Base-by-base conservation (phyloP, 805 yeast species). In the Saccharomycopsis oosterbeekiorum region DNA sequence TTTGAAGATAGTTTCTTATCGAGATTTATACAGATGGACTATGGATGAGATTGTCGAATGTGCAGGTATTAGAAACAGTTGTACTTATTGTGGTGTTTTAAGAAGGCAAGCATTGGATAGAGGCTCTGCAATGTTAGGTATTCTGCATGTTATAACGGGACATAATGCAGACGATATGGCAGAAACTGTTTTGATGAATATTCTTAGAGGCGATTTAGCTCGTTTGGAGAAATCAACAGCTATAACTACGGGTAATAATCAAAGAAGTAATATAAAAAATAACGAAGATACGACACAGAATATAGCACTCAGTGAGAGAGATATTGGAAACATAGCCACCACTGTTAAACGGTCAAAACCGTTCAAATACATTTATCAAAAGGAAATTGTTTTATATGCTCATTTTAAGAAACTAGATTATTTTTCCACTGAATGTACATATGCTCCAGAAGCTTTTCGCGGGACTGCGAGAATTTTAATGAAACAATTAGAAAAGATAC, bases 161-260 rank as follows among this genome's bases (percentile, higher is more conserved):
- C 99, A 94, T 73, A 94, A 94, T 72, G 99, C 99, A 0, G 99
- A 94, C 72, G 99, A 94, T 74, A 88, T 94, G 89, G 99, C 99
- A 1, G 99, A 94, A 69, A 94, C 99, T 0, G 96, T 94, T 4
- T 74, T 94, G 60, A 93, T 94, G 98, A 94, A 94, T 72, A 74
- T 94, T 54, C 75, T 94, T 36, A 79, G 99, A 67, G 99, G 99
- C n/a, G 99, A 94, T 70, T 86, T 91, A 6, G 96, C 96, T 26
- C 79, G 99, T 65, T 76, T 94, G 60, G 98, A 89, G 69, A 84
- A 86, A 66, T 90, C 97, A 17, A 89, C 96, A 10, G 80, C 87
- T 24, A 90, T 94, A 51, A 47, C 34, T 11, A 47, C 53, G 10
- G 53, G 53, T 11, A 47, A 21, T 47, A 26, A 47, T 47, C 29